Conservation (phyloP, 306 rosid genomes). For the Astragalus glycyphyllos region DNA sequence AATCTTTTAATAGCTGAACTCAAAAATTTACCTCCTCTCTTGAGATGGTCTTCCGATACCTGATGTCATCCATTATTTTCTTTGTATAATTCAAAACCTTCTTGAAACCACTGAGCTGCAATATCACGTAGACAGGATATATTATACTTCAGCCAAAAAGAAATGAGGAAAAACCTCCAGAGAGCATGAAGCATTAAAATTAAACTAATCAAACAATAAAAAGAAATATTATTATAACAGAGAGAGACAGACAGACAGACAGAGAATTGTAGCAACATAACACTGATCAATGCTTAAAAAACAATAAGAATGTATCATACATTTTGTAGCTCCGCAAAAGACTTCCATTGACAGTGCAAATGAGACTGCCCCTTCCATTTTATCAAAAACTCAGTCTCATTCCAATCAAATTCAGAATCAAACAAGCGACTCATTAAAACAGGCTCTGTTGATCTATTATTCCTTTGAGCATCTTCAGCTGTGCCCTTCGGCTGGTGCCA, state of each 20-base stretch:
- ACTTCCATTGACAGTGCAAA: slow-evolving; percentile 98
- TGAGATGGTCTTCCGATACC: slow-evolving; percentile 74
- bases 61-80: slow-evolving; percentile 85
- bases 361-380: slow-evolving; percentile 99
- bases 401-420: slow-evolving; percentile 87
- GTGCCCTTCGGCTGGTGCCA: slow-evolving; percentile 98
- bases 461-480: slow-evolving; percentile 84
- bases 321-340: slow-evolving; percentile 90
- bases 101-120: slow-evolving; percentile 98
- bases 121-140: slow-evolving; percentile 45
- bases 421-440: slow-evolving; percentile 79
- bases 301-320: slow-evolving; percentile 56
- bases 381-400: slow-evolving; percentile 81
- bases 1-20: slow-evolving; percentile 17
- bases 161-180: slow-evolving; percentile 32
- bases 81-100: slow-evolving; percentile 93
- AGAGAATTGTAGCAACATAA: slow-evolving; percentile 23
- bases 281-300: slow-evolving; percentile 32
- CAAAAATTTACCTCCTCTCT: slow-evolving; percentile 90
- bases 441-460: slow-evolving; percentile 80
- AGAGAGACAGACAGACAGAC: neutral
- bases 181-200: slow-evolving; percentile 22
- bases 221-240: neutral
- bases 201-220: slow-evolving; percentile 22
- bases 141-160: slow-evolving; percentile 41